Evolutionary conservation across 2,329 filamentous ascomycete species (phyloP), one percentile per base, ranked within the genome.

Genomic region (Metarhizium humberi): DNA sequence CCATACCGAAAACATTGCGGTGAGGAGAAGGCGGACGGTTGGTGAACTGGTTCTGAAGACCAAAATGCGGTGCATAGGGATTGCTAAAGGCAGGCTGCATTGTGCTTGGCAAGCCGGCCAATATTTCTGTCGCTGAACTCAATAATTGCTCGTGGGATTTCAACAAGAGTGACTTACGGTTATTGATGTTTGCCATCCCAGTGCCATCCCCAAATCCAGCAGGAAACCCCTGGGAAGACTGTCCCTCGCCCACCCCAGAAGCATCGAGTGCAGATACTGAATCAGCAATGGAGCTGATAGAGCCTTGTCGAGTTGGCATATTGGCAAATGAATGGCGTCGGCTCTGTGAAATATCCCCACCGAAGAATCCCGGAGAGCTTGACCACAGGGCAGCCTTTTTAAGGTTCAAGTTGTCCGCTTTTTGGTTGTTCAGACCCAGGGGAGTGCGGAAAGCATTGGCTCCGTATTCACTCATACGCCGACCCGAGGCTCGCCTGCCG

Each of bases 241-340:
- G 69, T 36, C 66, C 66, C 13, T 82, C 78, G 18, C 18, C 46
- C 36, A 73, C 70, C 16, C 70, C 65, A 2, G 70, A 69, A 10
- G 70, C 66, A 18, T 84, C 80, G 25, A 81, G 71, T 10, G 74
- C 63, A 4, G 74, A 67, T 43, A 72, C 69, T 50, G 74, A 68
- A 61, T 85, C 82, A 51, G 75, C 76, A 53, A 82, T 72, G 32
- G 82, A 85, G 62, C 80, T 79, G 59, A 86, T 80, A 3, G 83
- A 86, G 2, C 77, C 79, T 60, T 86, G 83, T 14, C 84, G 77
- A 30, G 81, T 84, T 32, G 80, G 82, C 63, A 86, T 78, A 62
- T 85, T 85, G 52, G 84, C 89, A 65, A 94, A 90, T 1, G 89
- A 92, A 69, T 92, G 89, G 32, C 89, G 83, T 57, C 89, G 81